These are phyloP conservation scores for Hippophae tibetana DNA, from an alignment of 306 rosid species.

Conservation along the genomic window DNA sequence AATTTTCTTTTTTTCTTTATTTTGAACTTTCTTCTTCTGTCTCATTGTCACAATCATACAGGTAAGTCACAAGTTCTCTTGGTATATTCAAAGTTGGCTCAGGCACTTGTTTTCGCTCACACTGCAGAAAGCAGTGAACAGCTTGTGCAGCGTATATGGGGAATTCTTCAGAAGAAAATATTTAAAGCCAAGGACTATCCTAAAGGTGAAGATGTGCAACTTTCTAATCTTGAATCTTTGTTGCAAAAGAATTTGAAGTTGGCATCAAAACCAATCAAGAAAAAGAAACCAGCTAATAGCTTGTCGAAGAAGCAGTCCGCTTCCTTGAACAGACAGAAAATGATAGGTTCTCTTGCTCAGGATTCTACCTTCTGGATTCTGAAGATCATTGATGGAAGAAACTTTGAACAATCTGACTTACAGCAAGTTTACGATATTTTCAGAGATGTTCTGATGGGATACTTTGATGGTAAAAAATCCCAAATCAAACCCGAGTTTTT, in stretches of 20 bases:
- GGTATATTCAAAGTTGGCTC: slow-evolving; percentile 67
- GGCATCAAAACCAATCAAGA: slow-evolving; percentile 74
- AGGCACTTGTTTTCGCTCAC: slow-evolving; percentile 59
- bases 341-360: slow-evolving; percentile 60
- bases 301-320: slow-evolving; percentile 55
- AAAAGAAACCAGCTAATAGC: slow-evolving; percentile 45
- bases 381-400: slow-evolving; percentile 65
- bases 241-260: slow-evolving; percentile 67
- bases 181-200: slow-evolving; percentile 80
- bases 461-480: slow-evolving; percentile 62
- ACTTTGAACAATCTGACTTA: slow-evolving; percentile 38
- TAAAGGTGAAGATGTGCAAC: slow-evolving; percentile 57
- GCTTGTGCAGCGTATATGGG: slow-evolving; percentile 92
- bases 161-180: slow-evolving; percentile 69
- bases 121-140: slow-evolving; percentile 81
- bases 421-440: slow-evolving; percentile 52
- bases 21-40: background rate
- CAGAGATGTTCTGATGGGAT: slow-evolving; percentile 36
- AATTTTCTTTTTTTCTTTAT: background rate
- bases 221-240: slow-evolving; percentile 61
- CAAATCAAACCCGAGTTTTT: slow-evolving; percentile 67
- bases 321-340: slow-evolving; percentile 57
- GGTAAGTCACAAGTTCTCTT: slow-evolving; percentile 74
- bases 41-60: slow-evolving; percentile 23
- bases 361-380: slow-evolving; percentile 78